Percentiles rank a stretch among this genome's conserved stretches.
phyloP scores from a whole-genome alignment of 140 eudicot species.

The Anethum foeniculum region DNA sequence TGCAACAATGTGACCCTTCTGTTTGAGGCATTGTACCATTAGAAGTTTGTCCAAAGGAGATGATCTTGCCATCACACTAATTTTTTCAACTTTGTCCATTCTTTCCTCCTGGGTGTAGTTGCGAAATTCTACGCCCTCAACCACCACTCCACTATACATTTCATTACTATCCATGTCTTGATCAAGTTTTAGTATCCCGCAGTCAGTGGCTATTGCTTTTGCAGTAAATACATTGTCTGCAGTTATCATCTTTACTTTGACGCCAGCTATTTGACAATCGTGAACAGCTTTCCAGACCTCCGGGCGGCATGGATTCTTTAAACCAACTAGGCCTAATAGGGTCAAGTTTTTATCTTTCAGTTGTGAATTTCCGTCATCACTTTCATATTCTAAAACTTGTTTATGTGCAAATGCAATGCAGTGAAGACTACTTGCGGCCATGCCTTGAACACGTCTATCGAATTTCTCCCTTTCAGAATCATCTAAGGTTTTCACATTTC shows the following conservation, averaged over 20 bases:
- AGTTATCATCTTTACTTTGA: too few relatives aligned
- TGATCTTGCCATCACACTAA: constrained; percentile 72
- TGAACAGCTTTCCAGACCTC: not conserved
- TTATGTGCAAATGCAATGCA: not conserved
- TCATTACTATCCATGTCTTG: too few relatives aligned
- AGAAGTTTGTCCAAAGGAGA: constrained; percentile 71
- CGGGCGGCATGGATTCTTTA: not conserved
- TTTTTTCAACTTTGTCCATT: constrained; percentile 48
- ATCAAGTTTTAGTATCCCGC: too few relatives aligned
- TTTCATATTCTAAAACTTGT: not conserved
- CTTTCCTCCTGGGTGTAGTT: constrained; percentile 28
- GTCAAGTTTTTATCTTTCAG: too few relatives aligned
- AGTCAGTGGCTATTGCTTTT: too few relatives aligned
- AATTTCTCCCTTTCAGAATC: not conserved
- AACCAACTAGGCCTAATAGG: not conserved
- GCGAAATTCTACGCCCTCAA: too few relatives aligned
- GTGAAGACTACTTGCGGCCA: not conserved
- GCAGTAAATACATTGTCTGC: too few relatives aligned
- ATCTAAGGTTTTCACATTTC: not conserved
- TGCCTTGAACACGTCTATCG: not conserved
- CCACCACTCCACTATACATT: too few relatives aligned
- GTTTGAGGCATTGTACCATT: constrained; percentile 56
- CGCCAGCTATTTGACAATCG: too few relatives aligned
- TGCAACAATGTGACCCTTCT: constrained; percentile 73
- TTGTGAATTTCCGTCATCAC: too few relatives aligned